Evolutionary conservation across 148 eudicot genomes (phyloP).

Genomic region (Silene conica): DNA sequence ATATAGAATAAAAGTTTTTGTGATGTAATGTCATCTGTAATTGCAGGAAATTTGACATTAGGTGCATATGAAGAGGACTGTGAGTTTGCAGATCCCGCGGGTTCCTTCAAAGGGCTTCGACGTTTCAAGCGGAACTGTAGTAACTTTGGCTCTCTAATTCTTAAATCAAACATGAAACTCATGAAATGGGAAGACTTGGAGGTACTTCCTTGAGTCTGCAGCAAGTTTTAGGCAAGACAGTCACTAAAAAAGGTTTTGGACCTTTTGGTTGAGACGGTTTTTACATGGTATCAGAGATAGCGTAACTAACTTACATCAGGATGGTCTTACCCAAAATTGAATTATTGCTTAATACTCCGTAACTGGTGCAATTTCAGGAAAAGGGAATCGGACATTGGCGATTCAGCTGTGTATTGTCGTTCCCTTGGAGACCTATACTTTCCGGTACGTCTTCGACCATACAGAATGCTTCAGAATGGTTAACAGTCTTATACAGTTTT

Average conservation of each 20-base stretch:
- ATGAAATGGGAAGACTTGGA: conserved; percentile 92
- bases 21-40: background rate
- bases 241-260: no score
- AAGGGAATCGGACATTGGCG: conserved; percentile 97
- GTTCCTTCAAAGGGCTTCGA: conserved; percentile 78
- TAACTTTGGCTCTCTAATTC: conserved; percentile 77
- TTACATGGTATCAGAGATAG: no score
- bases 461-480: background rate
- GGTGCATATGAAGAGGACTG: conserved; percentile 86
- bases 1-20: no score
- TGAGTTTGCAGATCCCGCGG: conserved; percentile 98
- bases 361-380: conserved; percentile 40
- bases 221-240: no score
- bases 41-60: conserved; percentile 70
- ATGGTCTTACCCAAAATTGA: no score
- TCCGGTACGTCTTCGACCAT: conserved; percentile 51
- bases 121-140: conserved; percentile 92
- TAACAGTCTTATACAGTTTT: no score
- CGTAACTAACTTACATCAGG: no score
- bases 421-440: conserved; percentile 98
- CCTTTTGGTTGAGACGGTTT: no score
- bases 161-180: conserved; percentile 80
- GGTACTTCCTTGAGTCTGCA: no score
- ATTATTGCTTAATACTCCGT: no score
- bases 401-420: conserved; percentile 77